A percentile compares a stretch with the other conserved stretches of the same genome.
phyloP scores from a whole-genome alignment of 2,329 filamentous ascomycete genomes.

The Pseudogymnoascus sp. region DNA sequence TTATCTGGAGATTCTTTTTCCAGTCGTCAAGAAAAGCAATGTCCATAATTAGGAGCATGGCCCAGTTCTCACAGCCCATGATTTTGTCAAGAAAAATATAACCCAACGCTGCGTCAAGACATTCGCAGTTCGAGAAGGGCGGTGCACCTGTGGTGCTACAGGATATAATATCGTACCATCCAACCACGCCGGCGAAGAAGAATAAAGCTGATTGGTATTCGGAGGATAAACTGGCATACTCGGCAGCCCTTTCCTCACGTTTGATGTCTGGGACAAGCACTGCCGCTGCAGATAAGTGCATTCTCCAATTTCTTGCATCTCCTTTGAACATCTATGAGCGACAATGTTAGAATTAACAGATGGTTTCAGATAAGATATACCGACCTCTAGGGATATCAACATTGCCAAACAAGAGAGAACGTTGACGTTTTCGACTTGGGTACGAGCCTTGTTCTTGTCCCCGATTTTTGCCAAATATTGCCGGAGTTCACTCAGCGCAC shows the following conservation, averaged over 20 bases:
- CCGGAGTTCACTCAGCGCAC: conserved; percentile 33
- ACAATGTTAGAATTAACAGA: neutral
- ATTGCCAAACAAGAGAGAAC: conserved; percentile 28
- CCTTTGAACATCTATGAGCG: conserved; percentile 25
- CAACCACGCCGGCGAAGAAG: conserved; percentile 42
- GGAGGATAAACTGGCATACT: conserved; percentile 1
- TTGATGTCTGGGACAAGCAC: conserved; percentile 39
- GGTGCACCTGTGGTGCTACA: conserved; percentile 36
- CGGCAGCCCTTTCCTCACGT: conserved; percentile 13
- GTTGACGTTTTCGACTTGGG: conserved; percentile 46
- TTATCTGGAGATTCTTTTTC: conserved; percentile 43
- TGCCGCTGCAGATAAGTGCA: conserved; percentile 44
- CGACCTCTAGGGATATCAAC: conserved; percentile 16
- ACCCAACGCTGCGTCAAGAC: conserved; percentile 16
- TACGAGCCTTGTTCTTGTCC: conserved; percentile 39
- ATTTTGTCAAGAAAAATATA: conserved; percentile 44
- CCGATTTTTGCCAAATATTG: conserved; percentile 18
- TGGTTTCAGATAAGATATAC: neutral
- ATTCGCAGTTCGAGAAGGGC: neutral
- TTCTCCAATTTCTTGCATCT: conserved; percentile 41
- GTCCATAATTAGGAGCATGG: conserved; percentile 43
- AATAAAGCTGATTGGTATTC: conserved; percentile 41
- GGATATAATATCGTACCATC: conserved; percentile 43
- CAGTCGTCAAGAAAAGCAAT: conserved; percentile 46
- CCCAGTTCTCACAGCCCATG: conserved; percentile 50